phyloP scores from a whole-genome alignment of 108 stramenopile genomes.

The Fragilariopsis cylindrus region DNA sequence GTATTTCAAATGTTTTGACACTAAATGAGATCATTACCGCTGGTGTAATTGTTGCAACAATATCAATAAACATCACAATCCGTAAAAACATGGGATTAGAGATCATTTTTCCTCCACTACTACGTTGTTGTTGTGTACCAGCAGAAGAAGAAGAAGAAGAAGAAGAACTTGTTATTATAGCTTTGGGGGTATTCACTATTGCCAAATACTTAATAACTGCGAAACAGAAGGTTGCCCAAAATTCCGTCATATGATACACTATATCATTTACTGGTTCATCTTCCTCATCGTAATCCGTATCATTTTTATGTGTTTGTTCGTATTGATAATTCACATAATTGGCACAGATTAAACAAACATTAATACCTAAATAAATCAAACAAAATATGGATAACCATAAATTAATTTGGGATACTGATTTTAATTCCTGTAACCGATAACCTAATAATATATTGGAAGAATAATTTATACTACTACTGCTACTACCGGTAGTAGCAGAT shows the following conservation, averaged over 20 bases:
- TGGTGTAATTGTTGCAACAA: slow-evolving; percentile 37
- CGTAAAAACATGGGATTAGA: slow-evolving; percentile 29
- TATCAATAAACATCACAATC: slow-evolving; percentile 42
- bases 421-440: slow-evolving; percentile 8
- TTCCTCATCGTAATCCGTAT: neutral
- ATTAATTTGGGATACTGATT: neutral
- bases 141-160: neutral
- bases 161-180: neutral
- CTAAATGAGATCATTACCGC: slow-evolving; percentile 36
- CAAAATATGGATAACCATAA: slow-evolving; percentile 18
- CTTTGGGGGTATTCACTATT: slow-evolving; percentile 36
- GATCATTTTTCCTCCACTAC: neutral
- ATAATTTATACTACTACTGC: neutral
- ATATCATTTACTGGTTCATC: slow-evolving; percentile 20
- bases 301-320: neutral
- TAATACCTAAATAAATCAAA: slow-evolving; percentile 28
- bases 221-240: slow-evolving; percentile 39
- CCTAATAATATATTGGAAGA: neutral
- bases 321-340: slow-evolving; percentile 23
- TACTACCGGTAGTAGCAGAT: neutral
- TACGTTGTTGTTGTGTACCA: slow-evolving; percentile 14
- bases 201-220: slow-evolving; percentile 24
- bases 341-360: slow-evolving; percentile 29
- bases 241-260: slow-evolving; percentile 41
- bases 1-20: slow-evolving; percentile 35